Evolutionary conservation across 2,329 filamentous ascomycete genomes (phyloP).

Genomic region (Bipolaris gigantea): DNA sequence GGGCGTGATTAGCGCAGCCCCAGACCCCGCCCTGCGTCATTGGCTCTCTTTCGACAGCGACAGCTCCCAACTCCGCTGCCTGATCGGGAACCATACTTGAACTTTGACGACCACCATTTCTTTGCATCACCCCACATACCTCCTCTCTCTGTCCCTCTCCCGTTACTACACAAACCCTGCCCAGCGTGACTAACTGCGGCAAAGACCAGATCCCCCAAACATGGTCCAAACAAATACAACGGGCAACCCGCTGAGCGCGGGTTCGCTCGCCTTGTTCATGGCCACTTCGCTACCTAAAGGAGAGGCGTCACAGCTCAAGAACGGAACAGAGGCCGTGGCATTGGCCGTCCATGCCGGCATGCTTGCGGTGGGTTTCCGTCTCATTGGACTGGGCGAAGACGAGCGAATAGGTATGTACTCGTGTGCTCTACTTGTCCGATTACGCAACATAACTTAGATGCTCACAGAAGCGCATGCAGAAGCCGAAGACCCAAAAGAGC

Average conservation of each 20-base stretch:
- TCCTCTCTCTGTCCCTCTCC: neutral
- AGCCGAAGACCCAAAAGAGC: slow-evolving; percentile 58
- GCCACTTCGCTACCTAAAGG: slow-evolving; percentile 48
- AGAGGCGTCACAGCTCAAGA: slow-evolving; percentile 56
- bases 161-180: neutral
- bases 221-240: slow-evolving; percentile 38
- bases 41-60: neutral
- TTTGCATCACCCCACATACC: neutral
- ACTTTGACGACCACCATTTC: neutral
- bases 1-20: slow-evolving; percentile 20
- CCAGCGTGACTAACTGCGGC: neutral
- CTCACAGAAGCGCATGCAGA: slow-evolving; percentile 60
- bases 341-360: slow-evolving; percentile 84
- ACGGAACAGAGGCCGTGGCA: slow-evolving; percentile 78
- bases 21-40: slow-evolving; percentile 26
- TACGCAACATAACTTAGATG: slow-evolving; percentile 26
- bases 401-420: slow-evolving; percentile 64
- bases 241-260: slow-evolving; percentile 50
- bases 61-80: slow-evolving; percentile 11
- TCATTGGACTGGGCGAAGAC: slow-evolving; percentile 84
- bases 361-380: slow-evolving; percentile 74
- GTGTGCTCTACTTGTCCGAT: neutral
- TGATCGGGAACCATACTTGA: neutral
- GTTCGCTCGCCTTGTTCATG: slow-evolving; percentile 49
- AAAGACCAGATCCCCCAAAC: neutral